Evolutionary conservation across 352 stramenopile species (phyloP).

Genomic region (Hyaloperonospora brassicae): DNA sequence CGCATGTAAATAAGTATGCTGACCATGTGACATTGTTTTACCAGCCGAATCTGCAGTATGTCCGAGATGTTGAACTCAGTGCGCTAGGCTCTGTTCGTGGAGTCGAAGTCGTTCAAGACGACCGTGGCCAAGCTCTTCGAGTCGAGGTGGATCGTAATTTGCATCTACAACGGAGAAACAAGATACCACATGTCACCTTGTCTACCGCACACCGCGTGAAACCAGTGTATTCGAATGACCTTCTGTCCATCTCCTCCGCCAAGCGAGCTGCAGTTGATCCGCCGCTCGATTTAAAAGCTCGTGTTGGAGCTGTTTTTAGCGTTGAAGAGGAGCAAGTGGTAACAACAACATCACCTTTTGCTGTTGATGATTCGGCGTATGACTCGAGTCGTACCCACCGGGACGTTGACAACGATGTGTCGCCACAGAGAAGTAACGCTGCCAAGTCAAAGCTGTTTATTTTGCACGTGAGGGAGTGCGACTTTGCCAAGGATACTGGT

Average conservation of each 20-base stretch:
- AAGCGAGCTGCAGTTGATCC: slow-evolving; percentile 20
- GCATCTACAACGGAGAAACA: slow-evolving; percentile 39
- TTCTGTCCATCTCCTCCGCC: slow-evolving; percentile 25
- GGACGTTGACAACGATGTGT: background rate
- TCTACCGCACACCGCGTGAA: slow-evolving; percentile 38
- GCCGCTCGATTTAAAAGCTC: slow-evolving; percentile 16
- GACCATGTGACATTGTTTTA: slow-evolving; percentile 71
- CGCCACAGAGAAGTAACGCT: background rate
- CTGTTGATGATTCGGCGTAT: slow-evolving; percentile 1
- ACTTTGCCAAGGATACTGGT: slow-evolving; percentile 6
- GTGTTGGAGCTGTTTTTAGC: slow-evolving; percentile 30
- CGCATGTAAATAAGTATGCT: slow-evolving; percentile 34
- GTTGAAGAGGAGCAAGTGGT: slow-evolving; percentile 35
- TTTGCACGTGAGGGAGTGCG: slow-evolving; percentile 25
- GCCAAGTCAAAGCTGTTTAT: slow-evolving; percentile 20
- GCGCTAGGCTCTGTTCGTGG: slow-evolving; percentile 27
- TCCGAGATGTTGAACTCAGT: slow-evolving; percentile 38
- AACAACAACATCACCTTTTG: slow-evolving; percentile 31
- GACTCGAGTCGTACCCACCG: background rate
- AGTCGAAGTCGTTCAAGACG: slow-evolving; percentile 39
- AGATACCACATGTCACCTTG: slow-evolving; percentile 55
- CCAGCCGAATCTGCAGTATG: slow-evolving; percentile 44
- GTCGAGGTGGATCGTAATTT: slow-evolving; percentile 35
- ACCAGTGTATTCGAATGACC: slow-evolving; percentile 61
- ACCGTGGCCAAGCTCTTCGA: slow-evolving; percentile 36